Conservation (phyloP, 2,329 filamentous ascomycete genomes). For the Pestalotiopsis sp. region DNA sequence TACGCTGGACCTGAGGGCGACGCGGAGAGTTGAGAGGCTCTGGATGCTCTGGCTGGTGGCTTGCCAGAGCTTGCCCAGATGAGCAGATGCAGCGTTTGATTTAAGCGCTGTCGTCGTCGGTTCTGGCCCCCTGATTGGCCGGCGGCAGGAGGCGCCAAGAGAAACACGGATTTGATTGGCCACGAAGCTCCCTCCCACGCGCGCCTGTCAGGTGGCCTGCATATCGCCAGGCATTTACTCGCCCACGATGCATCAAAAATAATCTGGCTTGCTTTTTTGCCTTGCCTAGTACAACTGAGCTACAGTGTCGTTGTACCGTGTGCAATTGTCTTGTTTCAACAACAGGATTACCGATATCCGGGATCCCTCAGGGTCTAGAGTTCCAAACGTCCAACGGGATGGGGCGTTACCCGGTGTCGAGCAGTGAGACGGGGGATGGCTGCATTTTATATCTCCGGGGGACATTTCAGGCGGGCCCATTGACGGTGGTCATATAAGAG, state of each 20-base stretch:
- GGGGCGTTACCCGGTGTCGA: background rate
- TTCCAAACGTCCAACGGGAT: background rate
- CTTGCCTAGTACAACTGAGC: background rate
- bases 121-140: conserved; percentile 23
- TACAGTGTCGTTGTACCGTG: background rate
- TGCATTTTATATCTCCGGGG: background rate
- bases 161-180: conserved; percentile 23
- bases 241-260: background rate
- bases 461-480: background rate
- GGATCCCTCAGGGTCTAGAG: background rate
- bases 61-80: conserved; percentile 20
- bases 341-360: background rate
- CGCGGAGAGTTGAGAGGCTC: conserved; percentile 16
- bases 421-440: background rate
- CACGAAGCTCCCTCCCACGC: conserved; percentile 24
- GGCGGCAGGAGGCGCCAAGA: conserved; percentile 19
- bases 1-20: conserved; percentile 25
- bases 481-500: background rate
- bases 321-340: background rate
- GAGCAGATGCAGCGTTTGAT: conserved; percentile 23
- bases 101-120: conserved; percentile 28
- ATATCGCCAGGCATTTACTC: conserved; percentile 6
- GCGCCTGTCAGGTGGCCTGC: conserved; percentile 25
- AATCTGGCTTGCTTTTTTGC: background rate
- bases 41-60: conserved; percentile 22